Base-by-base conservation (phyloP, 208 protist genomes). In the Lotmaria passim region DNA sequence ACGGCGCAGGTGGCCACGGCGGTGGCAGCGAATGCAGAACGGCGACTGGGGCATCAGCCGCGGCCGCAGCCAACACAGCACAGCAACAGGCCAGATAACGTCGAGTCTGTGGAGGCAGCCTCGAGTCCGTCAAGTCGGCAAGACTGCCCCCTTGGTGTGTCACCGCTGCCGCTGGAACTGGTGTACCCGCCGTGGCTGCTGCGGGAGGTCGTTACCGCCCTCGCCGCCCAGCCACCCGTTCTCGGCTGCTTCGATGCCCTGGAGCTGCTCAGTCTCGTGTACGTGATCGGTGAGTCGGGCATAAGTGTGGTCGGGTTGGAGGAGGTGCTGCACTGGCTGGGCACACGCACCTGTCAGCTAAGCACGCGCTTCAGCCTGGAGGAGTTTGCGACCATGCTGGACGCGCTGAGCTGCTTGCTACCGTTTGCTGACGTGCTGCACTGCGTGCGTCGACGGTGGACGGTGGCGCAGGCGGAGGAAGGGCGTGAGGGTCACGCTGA, bases 321-420 rank as follows among this genome's bases (percentile, higher is more conserved):
- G 50, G 78, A 87, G 28, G 67, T 83, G 43, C 43, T 73, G 41
- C 57, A 75, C 26, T 85, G 81, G 85, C 46, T 85, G 3, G 55
- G 66, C 44, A 55, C 47, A 14, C 39, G 57, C 14, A 34, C 24
- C 19, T 61, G 61, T 30, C 63, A 61, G 39, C 34, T 52, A 11
- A 39, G 39, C 47, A 70, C 61, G 30, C 51, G 57, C 19, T 78
- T 86, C 55, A 74, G 44, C 28, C 55, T 83, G 17, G 81, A 90
- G 39, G 75, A 83, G 58, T 71, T 84, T 0, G 67, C 75, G 3
- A 66, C 64, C 6, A 17, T 81, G 53, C 43, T 86, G 12, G 85
- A 90, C 67, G 66, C 75, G 28, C 36, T 91, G 24, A 85, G 78
- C 60, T 80, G 75, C 50, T 79, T 73, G 26, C 59, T 90, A 33